These are phyloP conservation scores for Usnea hakonensis DNA, from an alignment of 495 filamentous ascomycete genomes.

Conservation along the genomic window DNA sequence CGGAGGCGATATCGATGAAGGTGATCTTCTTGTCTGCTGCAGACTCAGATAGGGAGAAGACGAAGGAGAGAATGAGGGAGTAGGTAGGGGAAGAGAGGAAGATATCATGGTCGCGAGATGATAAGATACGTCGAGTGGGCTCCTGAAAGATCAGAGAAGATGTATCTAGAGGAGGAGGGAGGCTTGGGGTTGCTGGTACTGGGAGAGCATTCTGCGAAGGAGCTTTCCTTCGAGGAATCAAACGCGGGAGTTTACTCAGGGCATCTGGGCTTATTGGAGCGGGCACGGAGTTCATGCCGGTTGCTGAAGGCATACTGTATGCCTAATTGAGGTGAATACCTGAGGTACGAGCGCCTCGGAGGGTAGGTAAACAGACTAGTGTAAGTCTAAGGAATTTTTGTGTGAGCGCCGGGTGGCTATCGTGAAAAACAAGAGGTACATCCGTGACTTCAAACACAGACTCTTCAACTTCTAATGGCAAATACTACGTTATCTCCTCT, in stretches of 20 bases:
- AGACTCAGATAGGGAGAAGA: conserved; percentile 78
- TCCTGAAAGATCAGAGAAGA: conserved; percentile 52
- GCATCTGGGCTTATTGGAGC: conserved; percentile 33
- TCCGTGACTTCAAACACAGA: neutral
- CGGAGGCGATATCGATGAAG: conserved; percentile 45
- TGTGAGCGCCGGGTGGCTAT: conserved; percentile 3
- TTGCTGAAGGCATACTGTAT: conserved; percentile 10
- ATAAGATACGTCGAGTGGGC: conserved; percentile 73
- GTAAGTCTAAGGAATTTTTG: too few species aligned
- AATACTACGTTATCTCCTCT: conserved; percentile 47
- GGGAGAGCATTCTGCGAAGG: conserved; percentile 51
- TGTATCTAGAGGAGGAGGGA: conserved; percentile 61
- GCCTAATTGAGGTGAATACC: neutral
- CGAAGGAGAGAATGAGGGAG: conserved; percentile 67
- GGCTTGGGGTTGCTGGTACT: conserved; percentile 60
- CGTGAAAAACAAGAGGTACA: neutral
- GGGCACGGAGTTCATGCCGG: neutral
- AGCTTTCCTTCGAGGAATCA: conserved; percentile 53
- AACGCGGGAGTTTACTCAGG: conserved; percentile 56
- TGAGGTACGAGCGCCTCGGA: neutral
- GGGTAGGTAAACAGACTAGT: too few species aligned
- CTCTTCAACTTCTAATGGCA: neutral
- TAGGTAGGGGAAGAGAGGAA: conserved; percentile 76
- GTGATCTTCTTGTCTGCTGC: conserved; percentile 71
- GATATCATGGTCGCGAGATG: conserved; percentile 66